Base-by-base conservation (phyloP, 1,284 basidiomycete species). In the Puccinia novopanici region DNA sequence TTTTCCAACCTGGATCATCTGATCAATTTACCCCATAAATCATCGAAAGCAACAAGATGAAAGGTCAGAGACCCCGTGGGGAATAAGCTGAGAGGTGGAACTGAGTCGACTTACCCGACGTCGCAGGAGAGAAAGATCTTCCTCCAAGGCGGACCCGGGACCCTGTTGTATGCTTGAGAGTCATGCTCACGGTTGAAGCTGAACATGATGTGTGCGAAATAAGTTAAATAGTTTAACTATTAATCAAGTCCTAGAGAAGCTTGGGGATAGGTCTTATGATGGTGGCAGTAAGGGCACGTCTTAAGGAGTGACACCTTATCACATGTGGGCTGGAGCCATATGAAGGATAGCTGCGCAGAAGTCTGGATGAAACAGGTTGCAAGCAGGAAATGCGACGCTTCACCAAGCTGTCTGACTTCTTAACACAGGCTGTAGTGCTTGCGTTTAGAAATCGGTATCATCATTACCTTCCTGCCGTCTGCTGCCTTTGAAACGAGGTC, bases 1-100 rank as follows among this genome's bases (percentile, higher is more conserved):
- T 24, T 73, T 73, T 0, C 50, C 70, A 9, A 52, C 70, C 52
- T 73, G 70, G 24, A 54, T 73, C 37, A 73, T 57, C 70, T 73
- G 67, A 4, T 22, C 10, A 37, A 37, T 61, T 27, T 8, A 65
- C 19, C 24, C 30, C 37, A 30, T 27, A 19, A 9, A 52, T 2
- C 2, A 27, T 59, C 48, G 34, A 30, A n/a, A 9, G 10, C 2
- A 22, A 19, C n/a, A 52, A n/a, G n/a, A n/a, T n/a, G n/a, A 12
- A 48, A 6, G 68, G 30, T 71, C n/a, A 42, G 37, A 9, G n/a
- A 1, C 4, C 19, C 19, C 45, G n/a, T 13, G 40, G 37, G 42
- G 4, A 8, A n/a, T n/a, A n/a, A n/a, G n/a, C n/a, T n/a, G n/a
- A n/a, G 40, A 12, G 22, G 22, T 2, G 42, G 50, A 27, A 50